Percentiles rank a stretch among this genome's conserved stretches.
Evolutionary conservation across 441 rosid genomes (phyloP).

Genomic region (Populus tomentosa): DNA sequence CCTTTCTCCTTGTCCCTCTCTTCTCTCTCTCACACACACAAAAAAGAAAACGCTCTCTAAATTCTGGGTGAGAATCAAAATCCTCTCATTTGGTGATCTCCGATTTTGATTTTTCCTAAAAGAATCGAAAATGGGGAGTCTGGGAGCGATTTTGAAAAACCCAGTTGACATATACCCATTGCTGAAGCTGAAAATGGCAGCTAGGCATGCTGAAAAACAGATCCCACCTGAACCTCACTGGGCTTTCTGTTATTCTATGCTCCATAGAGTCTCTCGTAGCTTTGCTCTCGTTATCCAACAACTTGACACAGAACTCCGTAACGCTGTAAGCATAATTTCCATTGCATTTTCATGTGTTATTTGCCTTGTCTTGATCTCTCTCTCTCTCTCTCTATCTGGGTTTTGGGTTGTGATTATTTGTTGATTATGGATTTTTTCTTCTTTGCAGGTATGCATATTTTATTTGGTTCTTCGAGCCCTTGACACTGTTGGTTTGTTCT

Average conservation of each 20-base stretch:
- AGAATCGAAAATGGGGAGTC: conserved; percentile 54
- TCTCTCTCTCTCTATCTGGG: not conserved
- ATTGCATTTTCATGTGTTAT: not conserved
- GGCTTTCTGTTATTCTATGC: conserved; percentile 88
- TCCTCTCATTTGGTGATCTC: not conserved
- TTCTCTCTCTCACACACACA: not conserved
- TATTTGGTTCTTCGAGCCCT: conserved; percentile 98
- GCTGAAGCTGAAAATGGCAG: conserved; percentile 75
- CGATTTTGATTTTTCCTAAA: not conserved
- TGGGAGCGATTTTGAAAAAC: conserved; percentile 58
- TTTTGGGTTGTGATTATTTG: not conserved
- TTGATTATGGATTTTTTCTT: not conserved
- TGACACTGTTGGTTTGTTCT: conserved; percentile 86
- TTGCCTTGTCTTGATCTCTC: not conserved
- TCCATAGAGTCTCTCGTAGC: conserved; percentile 87
- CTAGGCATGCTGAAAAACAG: conserved; percentile 70
- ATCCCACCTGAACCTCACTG: conserved; percentile 90
- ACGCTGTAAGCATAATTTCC: conserved; percentile 63
- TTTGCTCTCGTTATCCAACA: conserved; percentile 85
- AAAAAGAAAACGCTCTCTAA: not conserved
- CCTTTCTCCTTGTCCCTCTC: no score
- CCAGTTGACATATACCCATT: conserved; percentile 85
- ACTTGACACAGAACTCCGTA: conserved; percentile 69
- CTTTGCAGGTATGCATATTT: conserved; percentile 80
- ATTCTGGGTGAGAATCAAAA: not conserved